A percentile compares a stretch with the other conserved stretches of the same genome.
phyloP scores from a whole-genome alignment of 768 basidiomycete genomes.

The Termitomyces sp. region DNA sequence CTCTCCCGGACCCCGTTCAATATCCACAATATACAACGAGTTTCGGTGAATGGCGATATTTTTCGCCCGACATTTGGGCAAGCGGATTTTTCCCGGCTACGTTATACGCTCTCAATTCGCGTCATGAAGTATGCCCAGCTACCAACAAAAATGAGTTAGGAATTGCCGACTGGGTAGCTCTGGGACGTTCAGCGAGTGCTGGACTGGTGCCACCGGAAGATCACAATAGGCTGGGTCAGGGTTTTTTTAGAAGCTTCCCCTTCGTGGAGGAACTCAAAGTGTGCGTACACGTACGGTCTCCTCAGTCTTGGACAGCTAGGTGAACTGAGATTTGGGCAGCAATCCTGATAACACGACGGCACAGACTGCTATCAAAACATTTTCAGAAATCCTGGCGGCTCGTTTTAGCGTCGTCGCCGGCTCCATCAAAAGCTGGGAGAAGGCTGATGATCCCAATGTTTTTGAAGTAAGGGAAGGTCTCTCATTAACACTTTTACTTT shows the following conservation, averaged over 20 bases:
- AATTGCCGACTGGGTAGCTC: constrained; percentile 50
- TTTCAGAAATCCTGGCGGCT: constrained; percentile 53
- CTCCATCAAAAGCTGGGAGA: constrained; percentile 71
- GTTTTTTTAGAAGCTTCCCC: constrained; percentile 61
- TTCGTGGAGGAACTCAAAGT: constrained; percentile 55
- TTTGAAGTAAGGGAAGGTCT: constrained; percentile 36
- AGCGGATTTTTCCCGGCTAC: constrained; percentile 67
- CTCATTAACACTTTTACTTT: no score
- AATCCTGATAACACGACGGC: constrained; percentile 60
- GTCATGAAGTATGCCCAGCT: constrained; percentile 45
- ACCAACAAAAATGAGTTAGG: constrained; percentile 32
- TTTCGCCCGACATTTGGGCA: constrained; percentile 61
- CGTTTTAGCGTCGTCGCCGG: constrained; percentile 61
- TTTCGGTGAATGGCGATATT: constrained; percentile 50
- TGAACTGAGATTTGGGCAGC: constrained; percentile 25
- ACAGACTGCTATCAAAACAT: constrained; percentile 51
- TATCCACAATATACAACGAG: constrained; percentile 48
- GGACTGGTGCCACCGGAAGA: constrained; percentile 49
- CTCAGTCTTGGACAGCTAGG: no score
- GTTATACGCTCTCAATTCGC: constrained; percentile 55
- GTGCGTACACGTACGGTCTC: constrained; percentile 35
- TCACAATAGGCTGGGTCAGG: constrained; percentile 61
- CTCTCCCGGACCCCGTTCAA: constrained; percentile 38
- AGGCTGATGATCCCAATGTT: constrained; percentile 43
- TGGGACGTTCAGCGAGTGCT: constrained; percentile 52